Base-by-base conservation (phyloP, 2,329 filamentous ascomycete genomes). In the Simplicillium aogashimaense region DNA sequence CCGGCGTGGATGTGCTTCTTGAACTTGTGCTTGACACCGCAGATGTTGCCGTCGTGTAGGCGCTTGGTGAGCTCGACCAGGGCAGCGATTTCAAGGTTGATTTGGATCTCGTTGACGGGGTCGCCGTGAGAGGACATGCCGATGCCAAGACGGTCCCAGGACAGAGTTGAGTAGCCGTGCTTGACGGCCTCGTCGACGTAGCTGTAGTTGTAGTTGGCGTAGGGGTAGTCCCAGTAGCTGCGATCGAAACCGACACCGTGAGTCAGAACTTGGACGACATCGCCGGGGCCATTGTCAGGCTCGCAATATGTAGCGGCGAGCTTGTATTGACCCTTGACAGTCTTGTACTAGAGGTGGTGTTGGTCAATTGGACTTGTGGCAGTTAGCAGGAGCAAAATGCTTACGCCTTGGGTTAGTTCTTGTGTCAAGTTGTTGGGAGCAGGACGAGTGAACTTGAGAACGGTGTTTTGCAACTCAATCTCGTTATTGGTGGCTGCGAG, bases 101-200 rank as follows among this genome's bases (percentile, higher is more conserved):
- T 59, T 52, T 83, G 78, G 40, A 82, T 73, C 53, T 77, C 71
- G 48, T 72, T 68, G 50, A 81, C 52, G 1, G 78, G 68, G 35
- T 81, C 70, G 37, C 72, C 74, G 50, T 72, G 74, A 4, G 70
- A 69, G 1, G 76, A 80, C 42, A 64, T 59, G 32, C 71, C 77
- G 33, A 81, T 67, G 28, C 78, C 79, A 6, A 81, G 67, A 14
- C 78, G 74, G 56, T 83, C 78, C 57, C 70, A 79, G 9, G 67
- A 59, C 35, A 83, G 66, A 2, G 76, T 80, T 28, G 69, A 74
- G 60, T 74, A 81, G 32, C 72, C 72, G 31, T 69, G 63, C 8
- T 64, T 68, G 2, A 79, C 64, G 2, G 78, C 78, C 11, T 58
- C 57, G 36, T 72, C 63, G 20, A 76, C 65, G 53, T 83, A 83